Conservation (phyloP, 208 protist species). For the Phytomonas francai region DNA sequence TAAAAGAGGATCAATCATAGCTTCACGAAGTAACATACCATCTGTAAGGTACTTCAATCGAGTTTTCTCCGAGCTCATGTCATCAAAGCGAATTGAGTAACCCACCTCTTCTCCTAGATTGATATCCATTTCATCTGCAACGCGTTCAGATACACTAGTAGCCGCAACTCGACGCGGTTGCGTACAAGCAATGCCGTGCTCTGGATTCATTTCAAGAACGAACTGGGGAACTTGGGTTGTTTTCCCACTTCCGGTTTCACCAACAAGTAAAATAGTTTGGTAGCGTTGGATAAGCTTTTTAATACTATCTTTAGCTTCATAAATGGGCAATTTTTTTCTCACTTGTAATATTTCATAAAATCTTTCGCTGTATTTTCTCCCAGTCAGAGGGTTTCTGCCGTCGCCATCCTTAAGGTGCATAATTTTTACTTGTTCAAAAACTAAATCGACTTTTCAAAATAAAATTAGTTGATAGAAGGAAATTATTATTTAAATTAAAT, state of each 20-base stretch:
- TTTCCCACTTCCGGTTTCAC: constrained; percentile 94
- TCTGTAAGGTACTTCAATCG: constrained; percentile 98
- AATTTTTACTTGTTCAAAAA: background rate
- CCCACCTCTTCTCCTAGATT: constrained; percentile 95
- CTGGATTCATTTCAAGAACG: constrained; percentile 83
- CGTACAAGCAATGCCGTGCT: constrained; percentile 86
- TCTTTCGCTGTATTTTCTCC: constrained; percentile 34
- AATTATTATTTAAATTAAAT: constrained; percentile 1
- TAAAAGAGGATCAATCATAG: constrained; percentile 90
- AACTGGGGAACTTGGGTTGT: constrained; percentile 95
- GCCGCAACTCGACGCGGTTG: constrained; percentile 98
- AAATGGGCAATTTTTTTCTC: constrained; percentile 65
- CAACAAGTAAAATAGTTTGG: constrained; percentile 87
- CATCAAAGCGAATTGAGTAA: constrained; percentile 98
- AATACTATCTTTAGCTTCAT: constrained; percentile 58
- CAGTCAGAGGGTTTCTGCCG: constrained; percentile 42
- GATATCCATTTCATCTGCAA: constrained; percentile 97
- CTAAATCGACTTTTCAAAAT: background rate
- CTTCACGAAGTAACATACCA: constrained; percentile 98
- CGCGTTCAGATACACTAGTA: constrained; percentile 96
- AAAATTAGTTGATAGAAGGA: background rate
- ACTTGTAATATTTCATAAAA: constrained; percentile 45
- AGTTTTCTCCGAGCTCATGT: constrained; percentile 91
- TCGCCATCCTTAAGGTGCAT: background rate
- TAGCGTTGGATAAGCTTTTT: constrained; percentile 87